Evolutionary conservation across 306 rosid genomes (phyloP).

Genomic region (Cicer arietinum): DNA sequence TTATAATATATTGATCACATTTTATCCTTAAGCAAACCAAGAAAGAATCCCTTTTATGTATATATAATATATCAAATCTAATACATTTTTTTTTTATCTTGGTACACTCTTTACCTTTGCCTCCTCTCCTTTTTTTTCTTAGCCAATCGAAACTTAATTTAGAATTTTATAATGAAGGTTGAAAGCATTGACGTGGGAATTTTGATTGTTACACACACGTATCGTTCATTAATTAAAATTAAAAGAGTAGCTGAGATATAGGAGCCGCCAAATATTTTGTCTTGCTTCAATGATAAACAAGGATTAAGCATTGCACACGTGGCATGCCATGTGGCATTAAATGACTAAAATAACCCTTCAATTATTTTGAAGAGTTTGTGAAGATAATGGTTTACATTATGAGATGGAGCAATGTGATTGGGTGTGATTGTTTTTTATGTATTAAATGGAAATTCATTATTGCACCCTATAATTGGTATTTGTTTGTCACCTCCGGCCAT

Average conservation of each 20-base stretch:
- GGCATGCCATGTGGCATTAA: slow-evolving; percentile 7
- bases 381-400: slow-evolving; percentile 13
- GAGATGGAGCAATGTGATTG: slow-evolving; percentile 48
- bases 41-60: no score
- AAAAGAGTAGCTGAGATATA: neutral
- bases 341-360: slow-evolving; percentile 21
- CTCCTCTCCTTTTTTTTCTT: no score
- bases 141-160: no score
- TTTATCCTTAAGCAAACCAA: no score
- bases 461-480: slow-evolving; percentile 39
- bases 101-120: no score
- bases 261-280: slow-evolving; percentile 18
- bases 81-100: no score
- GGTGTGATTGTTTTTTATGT: slow-evolving; percentile 32
- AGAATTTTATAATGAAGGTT: neutral
- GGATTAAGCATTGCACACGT: slow-evolving; percentile 17
- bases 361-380: slow-evolving; percentile 51
- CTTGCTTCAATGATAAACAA: slow-evolving; percentile 41
- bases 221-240: neutral
- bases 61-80: no score
- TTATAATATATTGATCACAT: no score
- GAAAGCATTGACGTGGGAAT: neutral
- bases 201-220: slow-evolving; percentile 32
- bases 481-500: slow-evolving; percentile 18
- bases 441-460: slow-evolving; percentile 45